Evolutionary conservation across 148 eudicot species (phyloP), one percentile per base, ranked within the genome.

Genomic region (Camellia granthamiana): DNA sequence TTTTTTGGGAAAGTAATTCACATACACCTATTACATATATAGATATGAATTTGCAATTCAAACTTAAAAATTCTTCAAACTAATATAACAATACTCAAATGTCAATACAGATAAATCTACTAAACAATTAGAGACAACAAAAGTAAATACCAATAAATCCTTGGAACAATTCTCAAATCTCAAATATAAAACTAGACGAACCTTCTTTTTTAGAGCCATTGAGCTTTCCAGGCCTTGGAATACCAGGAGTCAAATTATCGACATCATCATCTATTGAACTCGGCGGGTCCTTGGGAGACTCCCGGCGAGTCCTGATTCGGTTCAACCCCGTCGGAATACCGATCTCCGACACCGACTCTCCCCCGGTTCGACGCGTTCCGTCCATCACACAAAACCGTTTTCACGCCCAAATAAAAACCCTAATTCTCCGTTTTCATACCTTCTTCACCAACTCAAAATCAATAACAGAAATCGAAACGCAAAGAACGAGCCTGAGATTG

Each of bases 251-350:
- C 38, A 61, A 70, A 52, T 75, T 74, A 54, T 80, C 83, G 41
- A 63, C 74, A 64, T 84, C 84, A 9, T 74, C 81, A 9, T 43
- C 77, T 11, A 23, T 66, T 41, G 68, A 60, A 41, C 73, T 78
- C 55, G 75, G 70, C 47, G 51, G 75, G 61, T 75, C 81, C 64
- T 77, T 76, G n/a, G 76, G 56, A 18, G 74, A 46, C 18, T 77
- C 81, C n/a, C 84, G 78, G 42, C 84, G 88, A 79, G 94, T 91
- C 85, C 84, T 91, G 74, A 91, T 89, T 75, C 92, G 89, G 78
- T 89, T 89, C 81, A 91, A 80, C 5, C 94, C 88, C 75, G 82
- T 77, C 79, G 91, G 93, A 85, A 90, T 85, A 46, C 81, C 91
- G 74, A 64, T 55, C 58, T 83, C 87, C 69, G 84, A 55, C 83